Conservation (phyloP, 2,329 filamentous ascomycete genomes). For the Trichoderma atroviride region DNA sequence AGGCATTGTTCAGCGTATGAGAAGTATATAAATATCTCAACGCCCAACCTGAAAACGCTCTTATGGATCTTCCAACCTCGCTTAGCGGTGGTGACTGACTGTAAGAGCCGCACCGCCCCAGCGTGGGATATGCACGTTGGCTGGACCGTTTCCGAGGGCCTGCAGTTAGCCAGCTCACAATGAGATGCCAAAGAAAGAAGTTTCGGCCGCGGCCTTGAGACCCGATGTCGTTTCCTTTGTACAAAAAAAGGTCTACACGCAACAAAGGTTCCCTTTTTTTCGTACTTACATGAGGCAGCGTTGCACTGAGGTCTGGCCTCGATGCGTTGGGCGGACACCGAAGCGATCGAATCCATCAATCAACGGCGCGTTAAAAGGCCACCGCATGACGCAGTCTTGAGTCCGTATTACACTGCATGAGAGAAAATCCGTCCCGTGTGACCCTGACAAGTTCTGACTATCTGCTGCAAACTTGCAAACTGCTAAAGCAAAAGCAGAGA, state of each 20-base stretch:
- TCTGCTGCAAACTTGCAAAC: not conserved
- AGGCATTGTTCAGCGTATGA: not conserved
- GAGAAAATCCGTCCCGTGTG: not conserved
- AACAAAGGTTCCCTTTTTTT: not conserved
- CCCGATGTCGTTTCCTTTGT: not conserved
- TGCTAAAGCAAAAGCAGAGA: slow-evolving; percentile 2
- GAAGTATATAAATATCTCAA: not conserved
- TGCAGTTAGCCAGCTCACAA: not conserved
- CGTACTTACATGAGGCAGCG: not conserved
- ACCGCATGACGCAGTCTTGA: not conserved
- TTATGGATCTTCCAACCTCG: not conserved
- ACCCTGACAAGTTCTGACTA: not conserved
- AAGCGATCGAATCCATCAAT: not conserved
- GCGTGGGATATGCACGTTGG: slow-evolving; percentile 8
- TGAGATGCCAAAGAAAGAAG: not conserved
- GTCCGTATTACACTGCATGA: not conserved
- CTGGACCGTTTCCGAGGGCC: not conserved
- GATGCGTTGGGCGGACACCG: slow-evolving; percentile 10
- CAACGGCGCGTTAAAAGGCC: not conserved
- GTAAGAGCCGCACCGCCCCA: slow-evolving; percentile 2
- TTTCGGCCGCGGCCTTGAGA: not conserved
- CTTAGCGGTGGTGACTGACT: slow-evolving; percentile 2
- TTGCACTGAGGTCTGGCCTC: not conserved
- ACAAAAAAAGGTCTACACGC: not conserved
- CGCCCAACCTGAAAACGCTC: not conserved